phyloP scores from a whole-genome alignment of 495 filamentous ascomycete genomes.

The Neurospora sp. region DNA sequence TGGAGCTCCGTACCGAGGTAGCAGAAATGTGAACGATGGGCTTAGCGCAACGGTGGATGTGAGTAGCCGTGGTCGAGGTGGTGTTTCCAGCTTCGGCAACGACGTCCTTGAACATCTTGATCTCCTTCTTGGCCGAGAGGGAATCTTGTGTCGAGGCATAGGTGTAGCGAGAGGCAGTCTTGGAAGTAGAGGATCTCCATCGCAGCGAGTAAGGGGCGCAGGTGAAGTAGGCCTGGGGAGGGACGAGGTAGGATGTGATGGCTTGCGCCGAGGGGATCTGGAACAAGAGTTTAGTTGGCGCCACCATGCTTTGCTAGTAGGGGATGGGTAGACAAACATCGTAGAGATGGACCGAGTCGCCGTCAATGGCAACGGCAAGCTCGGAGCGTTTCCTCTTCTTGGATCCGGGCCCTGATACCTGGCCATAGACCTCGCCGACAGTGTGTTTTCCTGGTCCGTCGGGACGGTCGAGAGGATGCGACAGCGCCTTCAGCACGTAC shows the following conservation, averaged over 20 bases:
- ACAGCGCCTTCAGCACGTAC: constrained; percentile 56
- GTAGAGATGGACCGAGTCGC: constrained; percentile 85
- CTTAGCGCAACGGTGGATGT: constrained; percentile 9
- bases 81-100: constrained; percentile 52
- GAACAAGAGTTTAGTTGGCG: constrained; percentile 12
- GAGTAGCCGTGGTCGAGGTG: constrained; percentile 17
- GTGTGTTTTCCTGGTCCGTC: constrained; percentile 45
- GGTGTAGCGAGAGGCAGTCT: constrained; percentile 56
- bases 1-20: constrained; percentile 11
- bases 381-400: constrained; percentile 82
- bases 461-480: constrained; percentile 49
- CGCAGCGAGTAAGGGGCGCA: constrained; percentile 69
- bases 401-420: constrained; percentile 42
- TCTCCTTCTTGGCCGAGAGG: constrained; percentile 24
- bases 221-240: constrained; percentile 69
- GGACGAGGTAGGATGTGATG: constrained; percentile 74
- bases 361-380: constrained; percentile 76
- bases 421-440: constrained; percentile 61
- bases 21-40: constrained; percentile 21
- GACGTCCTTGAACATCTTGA: constrained; percentile 49
- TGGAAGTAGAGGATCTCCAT: constrained; percentile 41
- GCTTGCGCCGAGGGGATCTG: constrained; percentile 73
- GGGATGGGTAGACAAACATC: constrained; percentile 45
- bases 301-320: background rate
- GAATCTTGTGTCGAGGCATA: constrained; percentile 45